phyloP scores from a whole-genome alignment of 2,329 filamentous ascomycete species.

The Westerdykella aurantiaca region DNA sequence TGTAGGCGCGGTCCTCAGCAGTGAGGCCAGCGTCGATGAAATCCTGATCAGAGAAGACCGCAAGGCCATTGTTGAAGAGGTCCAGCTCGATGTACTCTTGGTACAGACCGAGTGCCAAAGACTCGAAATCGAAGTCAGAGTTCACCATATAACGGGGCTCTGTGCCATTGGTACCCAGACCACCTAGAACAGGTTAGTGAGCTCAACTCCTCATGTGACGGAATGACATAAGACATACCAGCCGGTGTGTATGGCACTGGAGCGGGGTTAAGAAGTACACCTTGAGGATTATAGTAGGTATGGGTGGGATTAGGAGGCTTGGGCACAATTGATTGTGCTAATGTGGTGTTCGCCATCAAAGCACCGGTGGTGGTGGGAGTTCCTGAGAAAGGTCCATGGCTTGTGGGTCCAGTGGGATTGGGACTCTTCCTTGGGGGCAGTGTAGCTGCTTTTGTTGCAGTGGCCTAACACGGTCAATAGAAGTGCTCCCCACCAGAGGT shows the following conservation, averaged over 20 bases:
- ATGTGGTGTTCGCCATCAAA: slow-evolving; percentile 49
- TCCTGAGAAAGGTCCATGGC: slow-evolving; percentile 64
- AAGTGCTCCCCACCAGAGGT: slow-evolving; percentile 8
- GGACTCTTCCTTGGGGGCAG: slow-evolving; percentile 44
- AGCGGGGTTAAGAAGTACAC: slow-evolving; percentile 59
- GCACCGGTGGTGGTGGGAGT: slow-evolving; percentile 65
- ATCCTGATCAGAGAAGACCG: slow-evolving; percentile 59
- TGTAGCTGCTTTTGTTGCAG: slow-evolving; percentile 25
- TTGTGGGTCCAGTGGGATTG: slow-evolving; percentile 54
- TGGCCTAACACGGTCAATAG: slow-evolving; percentile 15
- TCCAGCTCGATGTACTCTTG: slow-evolving; percentile 80
- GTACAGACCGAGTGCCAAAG: slow-evolving; percentile 64
- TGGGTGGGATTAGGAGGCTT: slow-evolving; percentile 56
- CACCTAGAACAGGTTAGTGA: slow-evolving; percentile 38
- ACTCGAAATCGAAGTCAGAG: slow-evolving; percentile 76
- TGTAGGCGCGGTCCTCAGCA: slow-evolving; percentile 60
- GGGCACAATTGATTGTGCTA: slow-evolving; percentile 54
- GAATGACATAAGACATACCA: slow-evolving; percentile 30
- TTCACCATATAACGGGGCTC: slow-evolving; percentile 65
- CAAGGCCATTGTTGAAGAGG: slow-evolving; percentile 68
- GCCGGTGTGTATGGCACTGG: slow-evolving; percentile 67
- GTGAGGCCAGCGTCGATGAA: slow-evolving; percentile 64
- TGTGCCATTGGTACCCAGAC: slow-evolving; percentile 65
- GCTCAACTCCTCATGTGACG: background rate
- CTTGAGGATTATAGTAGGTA: slow-evolving; percentile 66